These are phyloP conservation scores for Xylaria acuta DNA, from an alignment of 495 filamentous ascomycete genomes.

Conservation along the genomic window DNA sequence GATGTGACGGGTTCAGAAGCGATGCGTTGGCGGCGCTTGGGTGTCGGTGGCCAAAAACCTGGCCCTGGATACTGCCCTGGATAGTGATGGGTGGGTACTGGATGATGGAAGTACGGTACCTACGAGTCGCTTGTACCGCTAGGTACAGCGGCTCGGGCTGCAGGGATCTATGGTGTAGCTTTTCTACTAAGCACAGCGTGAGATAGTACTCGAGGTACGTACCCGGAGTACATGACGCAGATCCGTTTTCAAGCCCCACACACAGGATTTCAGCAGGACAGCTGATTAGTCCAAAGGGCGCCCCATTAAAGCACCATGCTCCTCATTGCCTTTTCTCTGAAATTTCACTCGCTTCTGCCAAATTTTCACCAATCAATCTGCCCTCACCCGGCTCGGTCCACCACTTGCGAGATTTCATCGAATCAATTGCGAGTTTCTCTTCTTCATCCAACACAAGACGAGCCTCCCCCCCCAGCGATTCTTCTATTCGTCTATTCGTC, in stretches of 20 bases:
- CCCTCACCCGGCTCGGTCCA: constrained; percentile 39
- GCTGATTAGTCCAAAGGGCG: constrained; percentile 44
- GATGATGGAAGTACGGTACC: constrained; percentile 3
- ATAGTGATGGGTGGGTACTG: constrained; percentile 7
- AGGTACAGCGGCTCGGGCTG: constrained; percentile 20
- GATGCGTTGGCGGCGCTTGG: constrained; percentile 29
- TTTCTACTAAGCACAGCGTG: neutral
- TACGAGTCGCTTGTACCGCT: neutral
- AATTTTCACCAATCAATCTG: constrained; percentile 45
- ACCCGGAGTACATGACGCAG: constrained; percentile 13
- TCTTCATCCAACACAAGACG: constrained; percentile 24
- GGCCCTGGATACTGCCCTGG: constrained; percentile 1
- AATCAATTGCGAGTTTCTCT: constrained; percentile 39
- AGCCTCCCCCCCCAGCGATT: constrained; percentile 36
- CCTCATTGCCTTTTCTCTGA: constrained; percentile 37
- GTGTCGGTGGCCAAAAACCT: constrained; percentile 27
- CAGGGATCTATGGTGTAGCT: constrained; percentile 6
- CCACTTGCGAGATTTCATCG: constrained; percentile 41
- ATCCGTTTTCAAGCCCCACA: constrained; percentile 28
- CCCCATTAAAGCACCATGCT: constrained; percentile 41
- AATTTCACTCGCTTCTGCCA: constrained; percentile 41
- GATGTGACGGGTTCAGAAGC: constrained; percentile 27
- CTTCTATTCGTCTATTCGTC: constrained; percentile 36
- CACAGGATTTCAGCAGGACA: constrained; percentile 40
- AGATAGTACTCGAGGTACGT: constrained; percentile 14